Conservation (phyloP, 2,329 filamentous ascomycete genomes). For the Scopulariopsis brevicaulis region DNA sequence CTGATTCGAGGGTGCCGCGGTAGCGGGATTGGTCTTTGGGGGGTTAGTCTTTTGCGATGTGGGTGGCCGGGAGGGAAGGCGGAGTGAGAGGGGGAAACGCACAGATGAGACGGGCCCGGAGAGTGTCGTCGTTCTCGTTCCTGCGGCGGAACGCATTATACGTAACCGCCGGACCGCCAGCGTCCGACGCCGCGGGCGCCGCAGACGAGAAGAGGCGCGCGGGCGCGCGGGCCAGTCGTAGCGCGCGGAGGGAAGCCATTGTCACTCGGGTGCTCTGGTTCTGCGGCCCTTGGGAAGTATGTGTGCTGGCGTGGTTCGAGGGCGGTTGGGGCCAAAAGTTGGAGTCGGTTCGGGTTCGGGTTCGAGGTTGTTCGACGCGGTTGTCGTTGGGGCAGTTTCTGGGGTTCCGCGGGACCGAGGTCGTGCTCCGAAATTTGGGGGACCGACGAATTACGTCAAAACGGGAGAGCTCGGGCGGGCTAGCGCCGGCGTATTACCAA, state of each 20-base stretch:
- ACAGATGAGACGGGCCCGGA: constrained; percentile 72
- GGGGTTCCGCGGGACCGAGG: not conserved
- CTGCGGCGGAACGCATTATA: constrained; percentile 69
- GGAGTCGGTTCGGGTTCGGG: not conserved
- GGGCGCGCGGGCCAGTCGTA: constrained; percentile 6
- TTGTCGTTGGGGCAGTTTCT: not conserved
- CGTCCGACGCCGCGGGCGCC: constrained; percentile 10
- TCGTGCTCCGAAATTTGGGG: not conserved
- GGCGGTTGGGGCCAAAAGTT: not conserved
- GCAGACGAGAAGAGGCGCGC: constrained; percentile 12
- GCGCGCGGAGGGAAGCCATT: not conserved
- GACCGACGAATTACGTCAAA: not conserved
- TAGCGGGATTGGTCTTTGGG: constrained; percentile 84
- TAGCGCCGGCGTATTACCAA: not conserved
- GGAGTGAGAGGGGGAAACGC: constrained; percentile 22
- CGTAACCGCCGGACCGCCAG: constrained; percentile 14
- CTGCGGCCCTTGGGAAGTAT: not conserved
- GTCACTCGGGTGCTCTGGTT: not conserved
- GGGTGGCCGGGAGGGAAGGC: too few relatives aligned
- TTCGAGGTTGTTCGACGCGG: not conserved
- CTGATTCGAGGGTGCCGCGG: constrained; percentile 87
- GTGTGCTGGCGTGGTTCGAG: not conserved
- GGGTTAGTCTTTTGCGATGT: not conserved
- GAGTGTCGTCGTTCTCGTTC: constrained; percentile 77
- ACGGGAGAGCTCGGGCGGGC: not conserved